phyloP scores from a whole-genome alignment of 2,329 filamentous ascomycete species.

The Daldinia sp. region DNA sequence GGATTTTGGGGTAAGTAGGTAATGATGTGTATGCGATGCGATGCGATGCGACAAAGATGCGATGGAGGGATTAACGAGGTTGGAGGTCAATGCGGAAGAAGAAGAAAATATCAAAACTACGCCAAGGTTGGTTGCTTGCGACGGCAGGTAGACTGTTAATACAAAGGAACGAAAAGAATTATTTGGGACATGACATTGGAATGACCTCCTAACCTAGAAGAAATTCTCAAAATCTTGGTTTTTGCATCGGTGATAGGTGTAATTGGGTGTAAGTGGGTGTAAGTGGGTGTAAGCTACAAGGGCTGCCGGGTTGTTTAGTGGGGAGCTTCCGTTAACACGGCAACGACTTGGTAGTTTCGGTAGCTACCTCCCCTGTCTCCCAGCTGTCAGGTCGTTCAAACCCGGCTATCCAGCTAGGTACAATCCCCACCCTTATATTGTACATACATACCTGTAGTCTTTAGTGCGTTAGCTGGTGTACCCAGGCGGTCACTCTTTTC shows the following conservation, averaged over 20 bases:
- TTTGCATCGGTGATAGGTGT: slow-evolving; percentile 18
- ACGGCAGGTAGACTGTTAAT: slow-evolving; percentile 40
- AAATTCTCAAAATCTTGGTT: slow-evolving; percentile 10
- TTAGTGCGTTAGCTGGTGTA: neutral
- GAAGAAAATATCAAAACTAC: slow-evolving; percentile 21
- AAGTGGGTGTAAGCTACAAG: slow-evolving; percentile 16
- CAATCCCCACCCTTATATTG: neutral
- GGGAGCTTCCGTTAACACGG: slow-evolving; percentile 26
- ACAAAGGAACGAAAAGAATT: slow-evolving; percentile 45
- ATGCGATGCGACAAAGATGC: neutral
- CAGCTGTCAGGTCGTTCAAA: neutral
- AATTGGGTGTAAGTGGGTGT: too few species aligned
- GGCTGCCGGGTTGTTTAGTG: slow-evolving; percentile 26
- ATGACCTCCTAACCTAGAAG: slow-evolving; percentile 23
- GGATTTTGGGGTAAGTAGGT: neutral
- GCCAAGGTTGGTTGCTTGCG: slow-evolving; percentile 10
- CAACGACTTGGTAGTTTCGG: slow-evolving; percentile 15
- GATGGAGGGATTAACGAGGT: neutral
- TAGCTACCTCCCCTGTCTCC: neutral
- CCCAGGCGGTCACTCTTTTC: neutral
- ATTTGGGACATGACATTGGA: slow-evolving; percentile 28
- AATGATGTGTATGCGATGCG: neutral
- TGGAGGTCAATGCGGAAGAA: neutral
- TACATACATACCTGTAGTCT: too few species aligned
- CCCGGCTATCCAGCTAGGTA: neutral